Percentiles rank a stretch among this genome's conserved stretches.
Conservation (phyloP, 345 rosid genomes). For the Melaleuca alternifolia region DNA sequence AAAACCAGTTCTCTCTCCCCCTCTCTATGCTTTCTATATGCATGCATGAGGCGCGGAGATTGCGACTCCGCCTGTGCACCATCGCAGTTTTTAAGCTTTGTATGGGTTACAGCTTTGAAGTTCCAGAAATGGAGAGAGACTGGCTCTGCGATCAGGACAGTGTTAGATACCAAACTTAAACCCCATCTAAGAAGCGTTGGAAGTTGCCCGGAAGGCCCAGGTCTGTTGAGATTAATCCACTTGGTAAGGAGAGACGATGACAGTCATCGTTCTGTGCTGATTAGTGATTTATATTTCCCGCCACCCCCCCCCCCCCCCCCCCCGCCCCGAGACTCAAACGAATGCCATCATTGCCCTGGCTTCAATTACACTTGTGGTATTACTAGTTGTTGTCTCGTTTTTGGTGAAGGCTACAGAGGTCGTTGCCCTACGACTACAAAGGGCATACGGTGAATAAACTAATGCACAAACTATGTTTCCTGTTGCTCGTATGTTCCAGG, state of each 20-base stretch:
- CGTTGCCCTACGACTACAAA: neutral
- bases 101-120: neutral
- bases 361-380: neutral
- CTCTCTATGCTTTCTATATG: neutral
- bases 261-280: neutral
- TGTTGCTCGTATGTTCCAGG: neutral
- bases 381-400: neutral
- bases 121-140: neutral
- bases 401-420: neutral
- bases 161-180: neutral
- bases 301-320: no score
- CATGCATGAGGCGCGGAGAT: neutral
- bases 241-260: neutral
- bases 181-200: neutral
- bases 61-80: neutral
- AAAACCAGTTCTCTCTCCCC: neutral
- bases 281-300: neutral
- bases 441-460: neutral
- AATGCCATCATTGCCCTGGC: neutral
- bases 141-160: neutral
- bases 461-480: neutral
- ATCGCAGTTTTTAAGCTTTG: neutral
- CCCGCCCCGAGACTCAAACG: neutral
- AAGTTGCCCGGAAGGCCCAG: neutral
- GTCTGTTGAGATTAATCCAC: neutral